Evolutionary conservation across 2,329 filamentous ascomycete genomes (phyloP).

Genomic region (Meredithiella fracta): DNA sequence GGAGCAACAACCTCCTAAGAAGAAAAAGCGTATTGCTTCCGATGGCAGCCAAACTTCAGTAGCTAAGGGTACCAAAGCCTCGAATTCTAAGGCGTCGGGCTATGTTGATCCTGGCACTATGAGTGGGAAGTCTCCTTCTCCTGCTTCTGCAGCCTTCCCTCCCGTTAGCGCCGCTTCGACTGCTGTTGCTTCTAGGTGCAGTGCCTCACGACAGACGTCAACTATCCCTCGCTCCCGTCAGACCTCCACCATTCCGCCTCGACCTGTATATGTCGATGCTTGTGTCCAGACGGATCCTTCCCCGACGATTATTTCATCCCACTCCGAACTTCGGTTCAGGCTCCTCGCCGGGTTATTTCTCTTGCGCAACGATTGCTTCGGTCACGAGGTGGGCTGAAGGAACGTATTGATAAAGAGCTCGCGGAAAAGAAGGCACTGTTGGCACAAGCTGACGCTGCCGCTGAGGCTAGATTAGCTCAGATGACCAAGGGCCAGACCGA

Average conservation of each 20-base stretch:
- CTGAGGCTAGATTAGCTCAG: background rate
- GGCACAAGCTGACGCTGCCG: background rate
- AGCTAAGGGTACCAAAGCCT: constrained; percentile 1
- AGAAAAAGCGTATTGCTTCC: constrained; percentile 47
- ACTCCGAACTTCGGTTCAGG: constrained; percentile 21
- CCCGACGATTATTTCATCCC: constrained; percentile 36
- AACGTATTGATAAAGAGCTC: background rate
- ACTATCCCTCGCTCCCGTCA: constrained; percentile 21
- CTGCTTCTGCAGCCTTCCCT: constrained; percentile 24
- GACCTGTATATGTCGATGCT: constrained; percentile 29
- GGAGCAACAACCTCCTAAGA: constrained; percentile 38
- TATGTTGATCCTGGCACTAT: constrained; percentile 39
- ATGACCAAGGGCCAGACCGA: background rate
- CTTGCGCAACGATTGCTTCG: constrained; percentile 37
- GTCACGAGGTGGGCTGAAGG: background rate
- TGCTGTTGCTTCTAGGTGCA: background rate
- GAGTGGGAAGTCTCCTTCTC: constrained; percentile 37
- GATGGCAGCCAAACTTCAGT: constrained; percentile 26
- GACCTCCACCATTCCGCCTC: constrained; percentile 12
- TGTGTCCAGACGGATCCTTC: constrained; percentile 39
- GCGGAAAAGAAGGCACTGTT: background rate
- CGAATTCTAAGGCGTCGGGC: background rate
- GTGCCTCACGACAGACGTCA: constrained; percentile 25
- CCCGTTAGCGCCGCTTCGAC: constrained; percentile 19
- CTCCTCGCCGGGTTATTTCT: constrained; percentile 34